Evolutionary conservation across 441 rosid genomes (phyloP), one percentile per base, ranked within the genome.

Genomic region (Pelargonium australe): DNA sequence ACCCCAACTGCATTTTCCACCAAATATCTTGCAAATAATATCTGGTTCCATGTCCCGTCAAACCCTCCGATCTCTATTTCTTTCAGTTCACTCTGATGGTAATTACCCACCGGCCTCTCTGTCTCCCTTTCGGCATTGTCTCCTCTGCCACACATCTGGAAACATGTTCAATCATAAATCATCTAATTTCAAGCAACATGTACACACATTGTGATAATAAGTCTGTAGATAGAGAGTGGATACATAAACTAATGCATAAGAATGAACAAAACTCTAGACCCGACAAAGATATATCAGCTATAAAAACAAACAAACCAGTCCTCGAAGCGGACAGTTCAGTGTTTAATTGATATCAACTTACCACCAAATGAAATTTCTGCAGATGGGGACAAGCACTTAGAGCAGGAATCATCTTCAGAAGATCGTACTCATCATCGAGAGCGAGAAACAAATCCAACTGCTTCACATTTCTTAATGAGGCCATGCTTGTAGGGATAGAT

Each of bases 351-450:
- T 17, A 51, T 14, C 8, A 17, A 16, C 61, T 55, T 17, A 55
- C 61, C 61, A 16, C 5, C 61, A 55, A 55, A 55, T 17, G 61
- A 17, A 55, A 4, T 55, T 55, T 55, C 61, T 55, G 61, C 23
- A 55, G 11, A 55, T 14, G 61, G 20, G 61, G 61, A 17, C 23
- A 55, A 9, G 61, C 61, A 55, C 61, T 17, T 7, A 55, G 61
- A 17, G 16, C 17, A 55, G 61, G 61, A 55, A 55, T 55, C 10
- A 55, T 55, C 61, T 55, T 55, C 61, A 55, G 23, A 55, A 55
- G 61, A 55, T 55, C 17, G 17, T 7, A 55, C 61, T 55, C 7
- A 55, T 5, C 11, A 23, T 55, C 8, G 61, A 55, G 61, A 55
- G 16, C 17, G 61, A 55, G 61, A 55, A 55, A 55, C 23, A 55